Base-by-base conservation (phyloP, 352 stramenopile species). In the Globisporangium mamillatum region DNA sequence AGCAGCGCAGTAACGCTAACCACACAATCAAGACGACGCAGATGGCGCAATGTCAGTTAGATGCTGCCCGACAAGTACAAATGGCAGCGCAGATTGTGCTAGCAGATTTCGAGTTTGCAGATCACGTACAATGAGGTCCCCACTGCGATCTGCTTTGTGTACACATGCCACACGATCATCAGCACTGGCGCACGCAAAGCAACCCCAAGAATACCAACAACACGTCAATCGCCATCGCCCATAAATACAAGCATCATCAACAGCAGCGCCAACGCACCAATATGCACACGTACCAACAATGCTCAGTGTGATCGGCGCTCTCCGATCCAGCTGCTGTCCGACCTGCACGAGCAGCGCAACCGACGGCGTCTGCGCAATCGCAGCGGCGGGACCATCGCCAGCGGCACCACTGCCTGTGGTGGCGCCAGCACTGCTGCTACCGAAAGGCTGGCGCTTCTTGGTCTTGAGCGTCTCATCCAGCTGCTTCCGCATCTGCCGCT, bases 401-500 rank as follows among this genome's bases (percentile, higher is more conserved):
- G 12, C 25, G 20, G 8, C 29, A 22, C 2, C 44, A 24, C 8
- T 18, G 8, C n/a, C 7, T 9, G 5, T n/a, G 41, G 2, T 29
- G 41, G 14, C 20, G 57, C 41, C 25, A 29, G 20, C 32, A 24
- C 10, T 16, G 56, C 32, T 29, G 41, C 60, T 27, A 14, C 50
- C 24, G 34, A 64, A 54, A 1, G 14, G 59, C 1, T 25, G 24
- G 20, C 27, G 29, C 7, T 16, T 65, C 18, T 36, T 60, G n/a
- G 44, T 8, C 29, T 36, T 29, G 41, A 54, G 32, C 55, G 46
- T 57, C 22, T 60, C 29, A 12, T 62, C 36, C 57, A 38, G 58
- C n/a, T 66, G 65, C 50, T 65, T 66, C 14, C 57, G 65, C 16
- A 70, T 48, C 58, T 66, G 65, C 22, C 59, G 59, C 58, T 65